Base-by-base conservation (phyloP, 2,329 filamentous ascomycete species). In the Rhytidhysteron rufulum region DNA sequence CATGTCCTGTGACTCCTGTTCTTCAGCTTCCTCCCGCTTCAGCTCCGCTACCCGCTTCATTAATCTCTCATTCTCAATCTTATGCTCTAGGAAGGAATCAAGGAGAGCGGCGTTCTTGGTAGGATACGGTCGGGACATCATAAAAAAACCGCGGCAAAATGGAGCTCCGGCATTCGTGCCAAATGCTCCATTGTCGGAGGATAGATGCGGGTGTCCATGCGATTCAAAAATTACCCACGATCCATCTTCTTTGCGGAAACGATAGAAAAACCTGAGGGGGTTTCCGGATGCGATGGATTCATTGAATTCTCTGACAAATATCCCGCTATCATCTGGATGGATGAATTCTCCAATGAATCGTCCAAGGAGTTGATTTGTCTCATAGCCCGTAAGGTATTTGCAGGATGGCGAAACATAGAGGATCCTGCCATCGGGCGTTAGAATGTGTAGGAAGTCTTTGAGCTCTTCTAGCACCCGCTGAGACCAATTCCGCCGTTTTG, bases 11-110 rank as follows among this genome's bases (percentile, higher is more conserved):
- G 82, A 78, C 43, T 86, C 84, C 13, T 77, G 75, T 45, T 94
- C 90, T 40, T 90, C 86, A 41, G 84, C 81, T 63, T 96, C 91
- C 64, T 96, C 91, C 45, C 79, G 78, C 51, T 86, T 87, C 40
- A 96, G 72, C 66, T 94, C 88, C 15, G 85, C 82, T 46, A 97
- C 95, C 31, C 88, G 82, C 53, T 88, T 85, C 55, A 81, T 82
- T 35, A 97, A 68, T 4, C 90, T 80, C 69, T 95, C 89, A 56
- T 96, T 95, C 64, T 96, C 91, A 40, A 95, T 91, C 67, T 96
- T 96, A 70, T 96, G 90, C 63, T 97, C 91, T 20, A 97, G 74
- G 56, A 96, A 96, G 0, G 89, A 94, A 67, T 97, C 90, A 16
- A 96, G 74, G 9, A 96, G 74, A 3, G 79, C 80, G 1, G 88